Base-by-base conservation (phyloP, 768 basidiomycete species). In the Leccinum imitatum region DNA sequence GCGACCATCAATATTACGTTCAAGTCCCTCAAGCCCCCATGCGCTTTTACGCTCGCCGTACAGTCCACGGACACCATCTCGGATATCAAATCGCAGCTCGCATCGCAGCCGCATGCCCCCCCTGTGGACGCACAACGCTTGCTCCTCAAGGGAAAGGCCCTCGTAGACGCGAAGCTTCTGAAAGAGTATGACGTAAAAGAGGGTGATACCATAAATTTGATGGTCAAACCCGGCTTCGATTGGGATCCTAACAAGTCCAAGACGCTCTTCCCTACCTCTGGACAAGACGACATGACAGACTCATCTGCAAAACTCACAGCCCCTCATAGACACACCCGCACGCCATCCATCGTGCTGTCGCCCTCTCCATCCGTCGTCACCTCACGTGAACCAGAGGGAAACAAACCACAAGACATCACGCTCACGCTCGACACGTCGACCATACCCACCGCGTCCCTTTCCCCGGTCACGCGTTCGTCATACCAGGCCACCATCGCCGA, bases 111-210 rank as follows among this genome's bases (percentile, higher is more conserved):
- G 30, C 77, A 78, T 53, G 91, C 92, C 0, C 95, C 95, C 0
- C 84, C 89, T 9, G 83, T 87, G 50, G 87, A 93, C 70, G 80
- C 82, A 31, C 95, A 97, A 73, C 81, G 97, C 3, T 83, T 98
- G 15, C 79, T 99, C 11, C 80, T 97, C 56, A 98, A 95, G 76
- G 97, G 97, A 58, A 99, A 99, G 73, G 94, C 90, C 0, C 83
- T 98, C 63, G 87, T 86, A 15, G 96, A 98, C 78, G 77, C 77
- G 25, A 96, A 95, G 71, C 84, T 99, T 10, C 77, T 98, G 44
- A 89, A 90, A 69, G 97, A 98, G 72, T 99, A 98, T 78, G 84
- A 78, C 69, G 80, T 95, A 68, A 84, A 87, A 67, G 84, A 88
- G 69, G 90, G 89, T 11, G 87, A 91, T 65, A 89, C 86, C 11